Conservation (phyloP, 2,329 filamentous ascomycete species). For the Zasmidium angulare region DNA sequence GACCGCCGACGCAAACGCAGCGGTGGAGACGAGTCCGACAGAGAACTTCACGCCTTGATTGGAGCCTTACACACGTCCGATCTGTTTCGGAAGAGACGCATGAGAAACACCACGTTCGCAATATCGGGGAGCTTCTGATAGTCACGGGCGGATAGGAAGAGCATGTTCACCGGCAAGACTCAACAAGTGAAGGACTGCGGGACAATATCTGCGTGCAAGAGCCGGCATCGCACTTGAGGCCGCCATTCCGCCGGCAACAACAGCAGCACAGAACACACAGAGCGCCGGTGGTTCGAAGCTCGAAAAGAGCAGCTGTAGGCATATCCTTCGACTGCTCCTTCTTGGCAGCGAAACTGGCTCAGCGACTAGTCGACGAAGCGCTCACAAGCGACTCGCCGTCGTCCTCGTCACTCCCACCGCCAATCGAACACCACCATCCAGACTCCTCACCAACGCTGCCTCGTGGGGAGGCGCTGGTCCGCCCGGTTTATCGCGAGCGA, state of each 20-base stretch:
- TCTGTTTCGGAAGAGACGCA: neutral
- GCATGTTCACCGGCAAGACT: neutral
- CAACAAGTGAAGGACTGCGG: neutral
- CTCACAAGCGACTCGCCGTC: constrained; percentile 9
- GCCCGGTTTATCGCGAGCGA: constrained; percentile 16
- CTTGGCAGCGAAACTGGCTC: constrained; percentile 10
- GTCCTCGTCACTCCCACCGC: neutral
- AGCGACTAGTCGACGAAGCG: constrained; percentile 5
- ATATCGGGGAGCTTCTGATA: neutral
- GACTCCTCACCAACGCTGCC: constrained; percentile 3
- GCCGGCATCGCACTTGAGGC: neutral
- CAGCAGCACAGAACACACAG: neutral
- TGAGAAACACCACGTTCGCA: neutral
- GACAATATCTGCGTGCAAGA: neutral
- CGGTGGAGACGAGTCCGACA: neutral
- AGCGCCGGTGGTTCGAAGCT: neutral
- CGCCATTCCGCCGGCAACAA: neutral
- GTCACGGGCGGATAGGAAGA: neutral
- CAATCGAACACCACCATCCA: neutral
- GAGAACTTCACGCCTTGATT: neutral
- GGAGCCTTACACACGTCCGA: neutral
- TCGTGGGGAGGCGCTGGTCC: constrained; percentile 9
- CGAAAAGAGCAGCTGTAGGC: neutral
- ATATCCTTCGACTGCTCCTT: neutral
- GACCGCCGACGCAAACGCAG: neutral